Evolutionary conservation across 1,284 basidiomycete species (phyloP).

Genomic region (Mrakiaceae sp.): DNA sequence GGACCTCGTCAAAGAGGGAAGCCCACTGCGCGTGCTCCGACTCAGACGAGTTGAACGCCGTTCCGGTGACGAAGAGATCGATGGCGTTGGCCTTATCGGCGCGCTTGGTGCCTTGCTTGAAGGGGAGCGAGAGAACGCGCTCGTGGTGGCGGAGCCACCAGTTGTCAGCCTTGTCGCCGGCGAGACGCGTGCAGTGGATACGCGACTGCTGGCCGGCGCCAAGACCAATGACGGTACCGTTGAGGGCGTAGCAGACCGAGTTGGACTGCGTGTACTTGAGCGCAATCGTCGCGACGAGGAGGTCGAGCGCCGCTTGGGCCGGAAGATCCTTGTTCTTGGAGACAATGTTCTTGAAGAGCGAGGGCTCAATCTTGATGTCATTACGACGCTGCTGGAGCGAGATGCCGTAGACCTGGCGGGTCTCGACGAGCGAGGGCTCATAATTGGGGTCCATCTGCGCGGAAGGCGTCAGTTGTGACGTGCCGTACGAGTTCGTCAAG

Average conservation of each 20-base stretch:
- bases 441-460: constrained; percentile 72
- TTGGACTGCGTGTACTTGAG: constrained; percentile 99
- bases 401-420: constrained; percentile 90
- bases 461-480: background rate
- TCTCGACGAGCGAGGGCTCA: constrained; percentile 66
- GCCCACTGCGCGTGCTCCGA: constrained; percentile 89
- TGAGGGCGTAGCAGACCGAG: constrained; percentile 91
- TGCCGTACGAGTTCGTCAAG: constrained; percentile 7
- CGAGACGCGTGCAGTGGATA: constrained; percentile 97
- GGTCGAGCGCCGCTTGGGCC: constrained; percentile 57
- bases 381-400: constrained; percentile 86
- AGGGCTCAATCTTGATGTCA: constrained; percentile 72
- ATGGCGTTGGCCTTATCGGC: constrained; percentile 98
- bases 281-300: constrained; percentile 89
- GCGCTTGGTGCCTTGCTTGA: constrained; percentile 95
- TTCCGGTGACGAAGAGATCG: constrained; percentile 88
- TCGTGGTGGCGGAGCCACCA: constrained; percentile 99
- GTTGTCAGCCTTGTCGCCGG: constrained; percentile 94
- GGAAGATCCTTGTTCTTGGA: constrained; percentile 60
- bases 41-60: constrained; percentile 61
- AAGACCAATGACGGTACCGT: constrained; percentile 86
- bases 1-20: constrained; percentile 64
- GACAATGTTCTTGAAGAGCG: constrained; percentile 79
- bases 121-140: constrained; percentile 77
- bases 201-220: constrained; percentile 97